Base-by-base conservation (phyloP, 2,329 filamentous ascomycete species). In the Colletotrichum sp. region DNA sequence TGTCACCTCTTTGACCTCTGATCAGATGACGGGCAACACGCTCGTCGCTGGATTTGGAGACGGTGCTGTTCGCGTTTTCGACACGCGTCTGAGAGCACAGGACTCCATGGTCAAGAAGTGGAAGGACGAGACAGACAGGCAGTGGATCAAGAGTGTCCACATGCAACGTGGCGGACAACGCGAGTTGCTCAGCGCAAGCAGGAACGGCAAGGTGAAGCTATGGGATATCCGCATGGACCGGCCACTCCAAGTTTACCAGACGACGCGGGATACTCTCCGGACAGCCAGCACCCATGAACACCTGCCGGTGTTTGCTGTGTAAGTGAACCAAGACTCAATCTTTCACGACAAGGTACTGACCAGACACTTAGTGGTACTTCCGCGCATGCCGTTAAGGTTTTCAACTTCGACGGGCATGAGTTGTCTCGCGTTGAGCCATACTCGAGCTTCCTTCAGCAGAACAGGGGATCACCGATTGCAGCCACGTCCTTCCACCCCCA, bases 31-130 rank as follows among this genome's bases (percentile, higher is more conserved):
- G 69, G 97, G 97, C 59, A 96, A 98, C 81, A 93, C 98, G 62
- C 98, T 99, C 81, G 95, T 98, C 13, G 97, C 97, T 55, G 97
- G 97, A 5, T 99, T 99, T 81, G 97, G 97, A 21, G 98, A 99
- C 81, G 97, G 97, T 39, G 96, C 96, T 2, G 94, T 99, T 59
- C 92, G 97, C 69, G 96, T 98, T 6, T 99, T 98, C 82, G 97
- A 99, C 84, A 95, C 96, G 78, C 93, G 97, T 15, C 87, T 95
- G 77, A 93, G 94, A 77, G 94, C 96, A 4, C 94, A 95, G 76
- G 95, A 97, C 70, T 94, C 95, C 21, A 98, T 99, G 96, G 94
- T 98, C 71, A 95, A 95, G 85, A 96, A 96, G 79, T 99, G 97
- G 96, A 97, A 98, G 83, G 95, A 98, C 81, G 96, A 99, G 82